These are phyloP conservation scores for Auricularia sp. DNA, from an alignment of 768 basidiomycete genomes.

Conservation along the genomic window DNA sequence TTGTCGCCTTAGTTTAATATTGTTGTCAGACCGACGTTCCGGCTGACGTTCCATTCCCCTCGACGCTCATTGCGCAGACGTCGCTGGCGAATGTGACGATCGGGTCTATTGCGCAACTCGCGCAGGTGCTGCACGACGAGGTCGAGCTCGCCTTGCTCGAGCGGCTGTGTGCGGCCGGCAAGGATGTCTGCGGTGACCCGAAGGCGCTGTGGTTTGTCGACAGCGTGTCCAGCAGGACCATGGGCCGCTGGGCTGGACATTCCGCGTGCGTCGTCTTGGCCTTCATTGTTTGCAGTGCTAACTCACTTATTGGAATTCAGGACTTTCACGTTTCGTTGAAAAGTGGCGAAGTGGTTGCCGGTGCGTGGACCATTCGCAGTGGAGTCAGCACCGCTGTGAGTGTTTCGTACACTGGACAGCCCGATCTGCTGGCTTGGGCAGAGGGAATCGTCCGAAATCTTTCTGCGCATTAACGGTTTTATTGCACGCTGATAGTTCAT, in stretches of 20 bases:
- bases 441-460: neutral
- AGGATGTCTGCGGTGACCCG: conserved; percentile 38
- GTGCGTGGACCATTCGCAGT: neutral
- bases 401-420: neutral
- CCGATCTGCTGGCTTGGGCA: neutral
- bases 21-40: conserved; percentile 52
- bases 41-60: conserved; percentile 72
- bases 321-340: conserved; percentile 46
- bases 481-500: no score
- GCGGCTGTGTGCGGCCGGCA: conserved; percentile 60
- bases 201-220: conserved; percentile 73
- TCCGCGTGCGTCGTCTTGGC: conserved; percentile 46
- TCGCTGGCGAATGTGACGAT: conserved; percentile 69
- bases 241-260: conserved; percentile 74
- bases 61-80: conserved; percentile 65
- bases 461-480: neutral
- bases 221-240: conserved; percentile 45
- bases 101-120: conserved; percentile 66
- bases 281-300: neutral
- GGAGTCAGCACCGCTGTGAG: neutral
- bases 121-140: conserved; percentile 68
- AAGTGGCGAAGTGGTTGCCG: neutral
- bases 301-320: conserved; percentile 25
- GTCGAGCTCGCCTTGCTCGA: conserved; percentile 60
- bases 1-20: neutral